phyloP scores from a whole-genome alignment of 192 early-diverging fungal genomes.

The Linderina pennispora region DNA sequence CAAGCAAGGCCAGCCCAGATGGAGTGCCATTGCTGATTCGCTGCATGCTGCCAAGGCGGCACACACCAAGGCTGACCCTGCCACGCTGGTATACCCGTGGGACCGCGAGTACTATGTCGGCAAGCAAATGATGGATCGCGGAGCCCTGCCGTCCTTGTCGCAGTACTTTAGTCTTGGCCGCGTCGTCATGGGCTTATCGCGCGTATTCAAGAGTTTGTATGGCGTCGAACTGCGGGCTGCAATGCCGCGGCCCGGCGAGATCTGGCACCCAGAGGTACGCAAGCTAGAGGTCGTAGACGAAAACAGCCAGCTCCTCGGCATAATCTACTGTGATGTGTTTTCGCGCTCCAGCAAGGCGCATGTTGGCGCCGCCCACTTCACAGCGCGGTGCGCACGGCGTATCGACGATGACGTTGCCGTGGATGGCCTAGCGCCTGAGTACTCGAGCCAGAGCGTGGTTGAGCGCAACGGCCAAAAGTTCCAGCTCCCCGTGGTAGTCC shows the following conservation, averaged over 20 bases:
- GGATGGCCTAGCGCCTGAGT: constrained; percentile 1
- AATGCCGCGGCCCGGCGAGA: constrained; percentile 65
- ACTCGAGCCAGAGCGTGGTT: constrained; percentile 31
- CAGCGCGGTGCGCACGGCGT: constrained; percentile 81
- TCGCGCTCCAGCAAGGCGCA: constrained; percentile 66
- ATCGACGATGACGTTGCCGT: constrained; percentile 69
- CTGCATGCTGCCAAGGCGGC: constrained; percentile 46
- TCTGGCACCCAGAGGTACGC: constrained; percentile 87
- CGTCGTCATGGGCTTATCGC: constrained; percentile 79
- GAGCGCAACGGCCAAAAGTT: constrained; percentile 46
- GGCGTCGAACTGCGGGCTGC: constrained; percentile 78
- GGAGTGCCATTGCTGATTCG: constrained; percentile 43
- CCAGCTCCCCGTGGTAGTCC: constrained; percentile 66
- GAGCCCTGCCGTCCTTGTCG: constrained; percentile 48
- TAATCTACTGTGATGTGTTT: constrained; percentile 93
- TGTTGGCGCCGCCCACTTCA: constrained; percentile 91
- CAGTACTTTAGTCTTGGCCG: constrained; percentile 86
- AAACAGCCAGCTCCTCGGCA: constrained; percentile 76
- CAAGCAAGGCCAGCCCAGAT: constrained; percentile 51
- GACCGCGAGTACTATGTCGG: constrained; percentile 71
- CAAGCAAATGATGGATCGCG: constrained; percentile 33
- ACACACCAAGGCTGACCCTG: constrained; percentile 4
- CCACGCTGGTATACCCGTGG: constrained; percentile 61
- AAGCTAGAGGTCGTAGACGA: constrained; percentile 90
- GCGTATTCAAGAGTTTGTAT: constrained; percentile 79